These are phyloP conservation scores for Pleurotus cornucopiae DNA, from an alignment of 768 basidiomycete species.

Conservation along the genomic window DNA sequence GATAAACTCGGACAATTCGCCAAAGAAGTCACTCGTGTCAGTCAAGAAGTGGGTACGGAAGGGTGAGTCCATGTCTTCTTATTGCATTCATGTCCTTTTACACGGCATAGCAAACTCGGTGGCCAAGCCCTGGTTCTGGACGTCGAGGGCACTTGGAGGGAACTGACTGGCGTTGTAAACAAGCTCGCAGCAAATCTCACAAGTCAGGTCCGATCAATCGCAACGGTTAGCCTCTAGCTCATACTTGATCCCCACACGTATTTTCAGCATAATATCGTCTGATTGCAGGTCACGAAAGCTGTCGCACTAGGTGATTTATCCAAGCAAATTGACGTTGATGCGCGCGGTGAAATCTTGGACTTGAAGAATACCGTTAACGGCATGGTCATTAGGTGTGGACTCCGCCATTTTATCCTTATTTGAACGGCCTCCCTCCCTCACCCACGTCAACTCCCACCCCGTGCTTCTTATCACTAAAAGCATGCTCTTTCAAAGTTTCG, in stretches of 20 bases:
- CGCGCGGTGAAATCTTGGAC: conserved; percentile 85
- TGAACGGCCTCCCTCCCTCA: conserved; percentile 24
- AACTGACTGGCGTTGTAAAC: conserved; percentile 80
- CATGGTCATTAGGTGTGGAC: conserved; percentile 45
- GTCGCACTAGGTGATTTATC: conserved; percentile 88
- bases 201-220: conserved; percentile 84
- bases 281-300: conserved; percentile 75
- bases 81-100: conserved; percentile 20
- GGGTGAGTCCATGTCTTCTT: conserved; percentile 33
- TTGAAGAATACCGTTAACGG: conserved; percentile 64
- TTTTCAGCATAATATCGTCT: background rate
- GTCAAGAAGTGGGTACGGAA: conserved; percentile 82
- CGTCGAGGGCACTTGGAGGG: conserved; percentile 89
- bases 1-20: conserved; percentile 81
- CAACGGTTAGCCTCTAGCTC: conserved; percentile 26
- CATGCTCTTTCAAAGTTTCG: too few species aligned
- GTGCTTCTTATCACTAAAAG: too few species aligned
- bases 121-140: conserved; percentile 84
- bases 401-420: background rate
- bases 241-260: background rate
- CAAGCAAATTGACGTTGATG: conserved; percentile 90
- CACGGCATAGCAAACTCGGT: conserved; percentile 72
- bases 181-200: conserved; percentile 78
- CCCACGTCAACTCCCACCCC: too few species aligned
- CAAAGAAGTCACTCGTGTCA: conserved; percentile 83